These are phyloP conservation scores for Pleurotus eryngii DNA, from an alignment of 768 basidiomycete genomes.

Conservation along the genomic window DNA sequence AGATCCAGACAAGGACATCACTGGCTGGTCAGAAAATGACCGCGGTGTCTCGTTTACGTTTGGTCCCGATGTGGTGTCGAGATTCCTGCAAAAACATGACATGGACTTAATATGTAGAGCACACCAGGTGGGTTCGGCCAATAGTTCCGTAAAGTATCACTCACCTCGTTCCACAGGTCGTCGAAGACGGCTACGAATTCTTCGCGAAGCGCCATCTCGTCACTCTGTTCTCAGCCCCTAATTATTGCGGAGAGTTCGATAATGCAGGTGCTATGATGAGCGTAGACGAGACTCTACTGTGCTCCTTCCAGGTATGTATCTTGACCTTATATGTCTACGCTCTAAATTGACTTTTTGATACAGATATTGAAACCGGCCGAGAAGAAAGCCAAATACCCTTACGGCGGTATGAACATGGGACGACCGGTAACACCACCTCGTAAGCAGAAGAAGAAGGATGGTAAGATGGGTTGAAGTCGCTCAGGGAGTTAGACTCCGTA, in stretches of 20 bases:
- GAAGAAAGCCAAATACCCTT: slow-evolving; percentile 94
- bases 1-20: slow-evolving; percentile 99
- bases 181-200: slow-evolving; percentile 99
- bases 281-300: slow-evolving; percentile 94
- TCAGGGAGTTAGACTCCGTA: neutral
- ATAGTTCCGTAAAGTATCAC: neutral
- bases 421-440: slow-evolving; percentile 93
- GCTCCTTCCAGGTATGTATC: slow-evolving; percentile 87
- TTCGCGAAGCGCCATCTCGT: slow-evolving; percentile 97
- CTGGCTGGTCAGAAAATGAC: slow-evolving; percentile 99
- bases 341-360: neutral
- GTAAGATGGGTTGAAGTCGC: slow-evolving; percentile 49
- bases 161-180: slow-evolving; percentile 55
- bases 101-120: slow-evolving; percentile 99
- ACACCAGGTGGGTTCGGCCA: slow-evolving; percentile 69
- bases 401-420: slow-evolving; percentile 82
- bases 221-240: slow-evolving; percentile 95
- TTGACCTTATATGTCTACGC: neutral
- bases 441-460: slow-evolving; percentile 96
- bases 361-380: slow-evolving; percentile 99
- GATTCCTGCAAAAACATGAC: slow-evolving; percentile 99
- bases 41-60: slow-evolving; percentile 99
- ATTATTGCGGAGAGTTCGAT: slow-evolving; percentile 96
- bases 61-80: slow-evolving; percentile 95
- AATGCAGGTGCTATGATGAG: slow-evolving; percentile 99